phyloP scores from a whole-genome alignment of 345 rosid species.

The Cardamine occulta region DNA sequence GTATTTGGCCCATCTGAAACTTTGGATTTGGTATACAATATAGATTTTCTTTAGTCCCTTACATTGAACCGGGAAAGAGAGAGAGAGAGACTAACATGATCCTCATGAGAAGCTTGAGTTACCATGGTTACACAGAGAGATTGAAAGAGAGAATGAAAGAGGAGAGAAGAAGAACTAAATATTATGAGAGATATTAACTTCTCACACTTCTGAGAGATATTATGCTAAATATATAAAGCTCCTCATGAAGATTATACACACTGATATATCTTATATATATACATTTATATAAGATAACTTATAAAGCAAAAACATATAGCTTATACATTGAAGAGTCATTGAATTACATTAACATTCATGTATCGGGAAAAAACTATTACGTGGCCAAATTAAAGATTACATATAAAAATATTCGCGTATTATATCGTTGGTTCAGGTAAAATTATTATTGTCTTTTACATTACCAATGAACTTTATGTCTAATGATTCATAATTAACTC shows the following conservation, averaged over 20 bases:
- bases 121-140: conserved; percentile 37
- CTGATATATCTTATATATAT: conserved; percentile 14
- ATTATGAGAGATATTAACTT: too few species aligned
- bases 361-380: background rate
- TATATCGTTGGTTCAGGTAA: background rate
- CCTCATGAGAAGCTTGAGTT: conserved; percentile 36
- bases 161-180: conserved; percentile 34
- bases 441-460: background rate
- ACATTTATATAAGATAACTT: conserved; percentile 39
- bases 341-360: conserved; percentile 13
- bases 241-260: conserved; percentile 15
- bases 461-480: background rate
- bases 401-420: background rate
- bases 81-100: conserved; percentile 42
- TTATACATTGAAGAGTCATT: conserved; percentile 21
- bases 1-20: too few species aligned
- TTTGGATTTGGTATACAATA: too few species aligned
- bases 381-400: background rate
- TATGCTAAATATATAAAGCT: conserved; percentile 33
- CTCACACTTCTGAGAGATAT: conserved; percentile 23
- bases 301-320: conserved; percentile 31
- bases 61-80: background rate
- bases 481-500: background rate
- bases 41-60: too few species aligned
- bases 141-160: conserved; percentile 12